These are phyloP conservation scores for Ascochyta fabae DNA, from an alignment of 2,329 filamentous ascomycete genomes.

Conservation along the genomic window DNA sequence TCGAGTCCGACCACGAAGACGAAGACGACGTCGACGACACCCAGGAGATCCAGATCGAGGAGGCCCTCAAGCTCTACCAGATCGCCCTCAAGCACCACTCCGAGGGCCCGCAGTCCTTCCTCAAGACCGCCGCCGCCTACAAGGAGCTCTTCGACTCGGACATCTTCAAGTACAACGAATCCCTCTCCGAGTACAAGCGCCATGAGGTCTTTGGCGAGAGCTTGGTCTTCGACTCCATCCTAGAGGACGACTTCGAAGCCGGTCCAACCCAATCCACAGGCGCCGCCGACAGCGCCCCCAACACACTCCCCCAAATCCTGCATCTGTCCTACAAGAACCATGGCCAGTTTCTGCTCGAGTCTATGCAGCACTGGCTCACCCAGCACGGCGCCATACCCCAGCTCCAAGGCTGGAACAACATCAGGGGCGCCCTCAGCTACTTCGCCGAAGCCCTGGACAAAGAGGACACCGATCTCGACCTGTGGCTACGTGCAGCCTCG, in stretches of 20 bases:
- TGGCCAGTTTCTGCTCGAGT: constrained; percentile 88
- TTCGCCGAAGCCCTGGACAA: constrained; percentile 69
- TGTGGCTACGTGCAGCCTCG: constrained; percentile 67
- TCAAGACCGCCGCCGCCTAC: constrained; percentile 82
- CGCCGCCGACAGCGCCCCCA: constrained; percentile 75
- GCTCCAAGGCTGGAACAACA: constrained; percentile 29
- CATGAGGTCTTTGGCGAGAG: constrained; percentile 61
- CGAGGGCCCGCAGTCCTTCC: constrained; percentile 77
- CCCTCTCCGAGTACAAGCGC: constrained; percentile 81
- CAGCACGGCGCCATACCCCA: constrained; percentile 47
- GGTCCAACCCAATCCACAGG: constrained; percentile 58
- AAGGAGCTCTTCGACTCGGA: constrained; percentile 85
- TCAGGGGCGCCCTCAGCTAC: constrained; percentile 52
- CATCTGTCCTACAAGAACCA: constrained; percentile 96
- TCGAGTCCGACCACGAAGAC: constrained; percentile 88
- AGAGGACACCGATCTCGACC: constrained; percentile 68
- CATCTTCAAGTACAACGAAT: constrained; percentile 91
- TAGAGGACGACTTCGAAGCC: constrained; percentile 48
- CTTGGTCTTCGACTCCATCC: constrained; percentile 51
- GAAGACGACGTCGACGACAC: constrained; percentile 95
- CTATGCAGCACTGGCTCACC: constrained; percentile 61
- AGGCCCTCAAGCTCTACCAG: constrained; percentile 94
- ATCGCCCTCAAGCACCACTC: constrained; percentile 89
- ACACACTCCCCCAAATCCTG: constrained; percentile 84
- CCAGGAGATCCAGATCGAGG: constrained; percentile 95